Evolutionary conservation across 345 rosid species (phyloP).

Genomic region (Litchi chinensis): DNA sequence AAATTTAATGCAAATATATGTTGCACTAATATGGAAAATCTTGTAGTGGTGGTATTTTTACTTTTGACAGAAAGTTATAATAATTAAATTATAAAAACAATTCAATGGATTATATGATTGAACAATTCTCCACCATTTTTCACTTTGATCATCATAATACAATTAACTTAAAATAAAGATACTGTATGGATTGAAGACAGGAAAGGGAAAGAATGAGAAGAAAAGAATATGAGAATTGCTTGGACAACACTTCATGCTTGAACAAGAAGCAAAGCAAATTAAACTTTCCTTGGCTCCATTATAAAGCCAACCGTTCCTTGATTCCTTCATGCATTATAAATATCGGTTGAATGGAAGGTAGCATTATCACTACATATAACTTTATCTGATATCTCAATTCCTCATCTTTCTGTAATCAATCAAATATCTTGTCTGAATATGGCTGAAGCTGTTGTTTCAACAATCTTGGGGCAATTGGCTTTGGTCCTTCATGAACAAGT

Average conservation of each 20-base stretch:
- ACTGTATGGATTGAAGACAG: too few species aligned
- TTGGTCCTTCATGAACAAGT: background rate
- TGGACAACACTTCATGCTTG: background rate
- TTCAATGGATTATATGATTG: too few species aligned
- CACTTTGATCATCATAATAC: too few species aligned
- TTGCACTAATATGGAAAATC: too few species aligned
- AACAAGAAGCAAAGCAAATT: too few species aligned
- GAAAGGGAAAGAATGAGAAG: background rate
- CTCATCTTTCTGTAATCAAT: too few species aligned
- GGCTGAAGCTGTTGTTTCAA: background rate
- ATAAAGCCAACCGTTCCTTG: background rate
- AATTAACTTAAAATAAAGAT: too few species aligned
- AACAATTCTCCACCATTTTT: too few species aligned
- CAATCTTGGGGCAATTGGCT: background rate
- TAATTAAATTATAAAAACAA: too few species aligned
- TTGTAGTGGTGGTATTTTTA: too few species aligned
- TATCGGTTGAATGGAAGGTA: background rate
- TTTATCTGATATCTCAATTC: background rate
- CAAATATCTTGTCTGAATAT: background rate
- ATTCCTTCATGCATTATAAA: background rate
- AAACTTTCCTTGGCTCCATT: background rate
- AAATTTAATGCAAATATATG: too few species aligned
- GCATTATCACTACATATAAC: background rate
- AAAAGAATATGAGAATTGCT: background rate
- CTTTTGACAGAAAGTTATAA: too few species aligned